Evolutionary conservation across 2,329 filamentous ascomycete genomes (phyloP).

Genomic region (Verticillium albo-atrum): DNA sequence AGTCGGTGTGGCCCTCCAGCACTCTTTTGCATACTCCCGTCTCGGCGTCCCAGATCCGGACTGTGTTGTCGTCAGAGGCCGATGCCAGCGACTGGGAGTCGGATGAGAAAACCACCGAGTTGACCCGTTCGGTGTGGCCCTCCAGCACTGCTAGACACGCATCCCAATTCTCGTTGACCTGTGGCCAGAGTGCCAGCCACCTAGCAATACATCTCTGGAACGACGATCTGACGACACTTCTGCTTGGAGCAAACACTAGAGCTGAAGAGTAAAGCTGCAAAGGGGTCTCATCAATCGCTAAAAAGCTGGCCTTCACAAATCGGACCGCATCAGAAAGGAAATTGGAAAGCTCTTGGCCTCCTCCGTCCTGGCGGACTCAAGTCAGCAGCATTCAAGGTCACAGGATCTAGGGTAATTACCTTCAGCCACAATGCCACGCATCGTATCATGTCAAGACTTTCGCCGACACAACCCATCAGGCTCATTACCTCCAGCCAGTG

Average conservation of each 20-base stretch:
- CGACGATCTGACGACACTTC: conserved; percentile 9
- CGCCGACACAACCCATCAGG: conserved; percentile 18
- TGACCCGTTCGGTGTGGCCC: conserved; percentile 8
- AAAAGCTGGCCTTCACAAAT: conserved; percentile 7
- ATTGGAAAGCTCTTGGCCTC: too few relatives aligned
- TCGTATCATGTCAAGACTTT: conserved; percentile 8
- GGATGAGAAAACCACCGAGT: not conserved
- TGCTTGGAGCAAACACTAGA: conserved; percentile 16
- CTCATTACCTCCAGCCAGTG: conserved; percentile 36
- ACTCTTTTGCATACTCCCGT: conserved; percentile 5
- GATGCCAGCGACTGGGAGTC: not conserved
- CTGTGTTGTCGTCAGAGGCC: not conserved
- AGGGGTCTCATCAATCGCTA: conserved; percentile 11
- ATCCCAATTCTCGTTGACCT: not conserved
- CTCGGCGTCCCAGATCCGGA: not conserved
- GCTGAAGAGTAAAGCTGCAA: conserved; percentile 21
- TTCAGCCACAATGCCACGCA: conserved; percentile 2
- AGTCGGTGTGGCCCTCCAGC: conserved; percentile 11
- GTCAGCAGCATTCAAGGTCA: too few relatives aligned
- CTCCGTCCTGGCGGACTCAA: too few relatives aligned
- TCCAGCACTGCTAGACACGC: conserved; percentile 10
- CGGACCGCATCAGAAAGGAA: conserved; percentile 11
- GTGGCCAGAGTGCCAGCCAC: conserved; percentile 12
- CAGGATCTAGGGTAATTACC: too few relatives aligned
- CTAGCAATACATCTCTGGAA: conserved; percentile 8